Evolutionary conservation across 495 filamentous ascomycete species (phyloP).

Genomic region (Penicillium cataractarum): DNA sequence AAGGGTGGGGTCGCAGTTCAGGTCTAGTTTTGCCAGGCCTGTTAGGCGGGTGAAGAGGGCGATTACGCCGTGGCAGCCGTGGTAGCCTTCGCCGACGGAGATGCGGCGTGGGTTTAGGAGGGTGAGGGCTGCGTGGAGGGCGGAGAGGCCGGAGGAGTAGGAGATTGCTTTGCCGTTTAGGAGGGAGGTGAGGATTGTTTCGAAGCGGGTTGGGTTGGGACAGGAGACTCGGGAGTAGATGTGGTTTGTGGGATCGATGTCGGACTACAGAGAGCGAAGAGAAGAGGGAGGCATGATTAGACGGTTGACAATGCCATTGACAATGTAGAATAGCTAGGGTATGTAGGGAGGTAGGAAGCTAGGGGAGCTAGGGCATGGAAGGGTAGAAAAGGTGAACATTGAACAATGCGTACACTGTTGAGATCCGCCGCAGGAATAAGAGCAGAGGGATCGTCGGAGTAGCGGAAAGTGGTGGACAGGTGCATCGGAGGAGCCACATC

Average conservation of each 20-base stretch:
- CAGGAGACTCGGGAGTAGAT: constrained; percentile 80
- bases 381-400: neutral
- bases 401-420: constrained; percentile 30
- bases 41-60: constrained; percentile 69
- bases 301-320: neutral
- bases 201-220: constrained; percentile 81
- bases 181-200: constrained; percentile 74
- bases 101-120: constrained; percentile 78
- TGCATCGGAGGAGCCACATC: constrained; percentile 88
- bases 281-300: neutral
- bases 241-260: constrained; percentile 33
- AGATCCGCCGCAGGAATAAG: constrained; percentile 53
- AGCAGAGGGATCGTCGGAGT: constrained; percentile 65
- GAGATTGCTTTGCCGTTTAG: constrained; percentile 69
- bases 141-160: constrained; percentile 84
- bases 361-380: neutral
- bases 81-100: constrained; percentile 82
- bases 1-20: constrained; percentile 59
- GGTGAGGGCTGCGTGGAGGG: constrained; percentile 81
- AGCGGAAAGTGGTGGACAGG: constrained; percentile 86
- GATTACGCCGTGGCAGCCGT: constrained; percentile 89
- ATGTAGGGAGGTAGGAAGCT: neutral
- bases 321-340: neutral
- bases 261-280: constrained; percentile 23
- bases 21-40: constrained; percentile 64